phyloP scores from a whole-genome alignment of 192 early-diverging fungal species.

The Gorgonomyces haynaldii region DNA sequence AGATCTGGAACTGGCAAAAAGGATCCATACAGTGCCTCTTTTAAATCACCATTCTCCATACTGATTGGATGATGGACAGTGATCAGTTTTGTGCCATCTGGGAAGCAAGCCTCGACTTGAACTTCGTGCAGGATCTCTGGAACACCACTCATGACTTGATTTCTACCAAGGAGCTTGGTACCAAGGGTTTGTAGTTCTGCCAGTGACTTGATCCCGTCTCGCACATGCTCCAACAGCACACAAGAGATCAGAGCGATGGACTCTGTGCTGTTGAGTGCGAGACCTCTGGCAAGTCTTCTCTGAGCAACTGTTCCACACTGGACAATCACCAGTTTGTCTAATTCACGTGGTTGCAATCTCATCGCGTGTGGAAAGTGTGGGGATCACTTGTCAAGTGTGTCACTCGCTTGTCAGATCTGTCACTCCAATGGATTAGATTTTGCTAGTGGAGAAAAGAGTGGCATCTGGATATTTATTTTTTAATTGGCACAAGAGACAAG shows the following conservation, averaged over 20 bases:
- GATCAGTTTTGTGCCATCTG: slow-evolving; percentile 86
- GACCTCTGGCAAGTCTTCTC: slow-evolving; percentile 75
- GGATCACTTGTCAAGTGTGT: no score
- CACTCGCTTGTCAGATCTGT: no score
- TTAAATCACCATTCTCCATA: slow-evolving; percentile 67
- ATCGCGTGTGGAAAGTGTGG: no score
- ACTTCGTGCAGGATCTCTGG: slow-evolving; percentile 58
- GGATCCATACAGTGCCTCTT: slow-evolving; percentile 76
- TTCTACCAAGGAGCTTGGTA: slow-evolving; percentile 72
- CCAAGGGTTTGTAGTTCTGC: slow-evolving; percentile 60
- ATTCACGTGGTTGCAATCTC: slow-evolving; percentile 73
- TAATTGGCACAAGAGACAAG: no score
- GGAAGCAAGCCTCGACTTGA: slow-evolving; percentile 86
- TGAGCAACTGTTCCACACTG: slow-evolving; percentile 86
- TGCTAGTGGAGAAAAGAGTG: no score
- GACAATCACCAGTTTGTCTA: slow-evolving; percentile 85
- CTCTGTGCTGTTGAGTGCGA: slow-evolving; percentile 79
- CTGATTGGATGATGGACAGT: slow-evolving; percentile 88
- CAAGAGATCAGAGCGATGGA: slow-evolving; percentile 80
- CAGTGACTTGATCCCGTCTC: slow-evolving; percentile 79
- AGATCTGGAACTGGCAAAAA: slow-evolving; percentile 67
- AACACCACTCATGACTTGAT: slow-evolving; percentile 69
- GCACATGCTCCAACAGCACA: slow-evolving; percentile 74
- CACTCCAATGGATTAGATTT: no score
- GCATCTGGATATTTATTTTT: no score